Conservation (phyloP, 2,329 filamentous ascomycete species). For the Hypoxylon sp. region DNA sequence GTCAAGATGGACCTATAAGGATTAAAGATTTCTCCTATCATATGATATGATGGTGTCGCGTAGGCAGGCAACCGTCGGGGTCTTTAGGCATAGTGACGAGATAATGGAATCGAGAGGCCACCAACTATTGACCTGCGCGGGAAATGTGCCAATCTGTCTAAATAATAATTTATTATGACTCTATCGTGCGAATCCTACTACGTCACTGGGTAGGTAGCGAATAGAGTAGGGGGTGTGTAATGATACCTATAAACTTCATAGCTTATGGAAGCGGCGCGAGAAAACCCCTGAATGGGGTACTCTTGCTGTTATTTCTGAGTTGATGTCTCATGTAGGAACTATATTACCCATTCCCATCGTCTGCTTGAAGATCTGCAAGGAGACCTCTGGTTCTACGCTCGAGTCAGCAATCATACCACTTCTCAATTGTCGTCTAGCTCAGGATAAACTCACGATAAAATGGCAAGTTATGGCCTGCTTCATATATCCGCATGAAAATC, state of each 20-base stretch:
- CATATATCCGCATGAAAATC: slow-evolving; percentile 58
- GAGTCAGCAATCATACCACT: slow-evolving; percentile 3
- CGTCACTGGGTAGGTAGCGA: too few species aligned
- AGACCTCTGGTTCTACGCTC: slow-evolving; percentile 26
- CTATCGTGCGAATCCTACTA: too few species aligned
- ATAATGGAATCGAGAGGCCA: slow-evolving; percentile 3
- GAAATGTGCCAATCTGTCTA: too few species aligned
- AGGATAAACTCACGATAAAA: slow-evolving; percentile 53
- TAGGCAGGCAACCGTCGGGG: slow-evolving; percentile 21
- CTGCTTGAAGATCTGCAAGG: slow-evolving; percentile 30
- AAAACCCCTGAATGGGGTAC: too few species aligned
- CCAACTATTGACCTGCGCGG: too few species aligned
- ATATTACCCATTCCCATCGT: slow-evolving; percentile 18
- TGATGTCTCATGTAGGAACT: slow-evolving; percentile 13
- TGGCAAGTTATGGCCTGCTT: slow-evolving; percentile 54
- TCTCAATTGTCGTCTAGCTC: neutral
- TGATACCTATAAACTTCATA: too few species aligned
- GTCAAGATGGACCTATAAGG: slow-evolving; percentile 4
- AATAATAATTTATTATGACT: too few species aligned
- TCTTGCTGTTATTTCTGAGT: too few species aligned
- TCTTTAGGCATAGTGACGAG: slow-evolving; percentile 1
- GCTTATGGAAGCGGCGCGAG: too few species aligned
- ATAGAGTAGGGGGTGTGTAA: too few species aligned
- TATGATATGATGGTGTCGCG: neutral
- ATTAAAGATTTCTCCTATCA: slow-evolving; percentile 13